Base-by-base conservation (phyloP, 139 green algal species). In the Pseudopediastrum boryanum region DNA sequence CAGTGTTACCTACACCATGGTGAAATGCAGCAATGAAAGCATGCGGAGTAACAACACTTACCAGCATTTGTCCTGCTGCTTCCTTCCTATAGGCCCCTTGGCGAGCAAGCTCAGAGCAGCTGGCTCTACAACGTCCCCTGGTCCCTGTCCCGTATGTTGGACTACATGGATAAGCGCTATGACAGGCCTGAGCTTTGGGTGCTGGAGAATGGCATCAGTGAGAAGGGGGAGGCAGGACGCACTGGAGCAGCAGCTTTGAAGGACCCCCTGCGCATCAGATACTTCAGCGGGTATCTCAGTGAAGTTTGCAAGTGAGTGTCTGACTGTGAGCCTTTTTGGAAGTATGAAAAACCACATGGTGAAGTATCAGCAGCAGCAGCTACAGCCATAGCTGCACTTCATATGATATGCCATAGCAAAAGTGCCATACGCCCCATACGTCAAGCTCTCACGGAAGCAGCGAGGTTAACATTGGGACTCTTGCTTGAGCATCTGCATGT, bases 71-170 rank as follows among this genome's bases (percentile, higher is more conserved):
- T n/a, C n/a, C n/a, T n/a, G n/a, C n/a, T n/a, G n/a, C n/a, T n/a
- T 65, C n/a, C 12, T 9, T 27, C 5, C 54, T 56, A 41, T 41
- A 78, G 71, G 54, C 19, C 44, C 8, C 4, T 70, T 21, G 71
- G 71, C 19, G 16, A 68, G 63, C 75, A 81, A 35, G 63, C 63
- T 33, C 48, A 81, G 75, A 62, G 35, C 12, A 75, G 75, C 75
- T 81, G 75, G 75, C 63, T 81, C 21, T 76, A 82, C 50, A 76
- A 82, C 43, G 76, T 76, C 9, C 76, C 76, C 50, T 82, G 76
- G 76, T 75, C 76, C 4, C 67, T 82, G 51, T 54, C 29, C 38
- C 50, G 65, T 29, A 82, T 82, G 76, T 38, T 82, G 27, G 43
- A 7, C 38, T 82, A 82, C 76, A 76, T 82, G 50, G 54, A 76